Percentiles rank a stretch among this genome's conserved stretches.
phyloP scores from a whole-genome alignment of 2,329 filamentous ascomycete species.

The Aspergillus melleus region DNA sequence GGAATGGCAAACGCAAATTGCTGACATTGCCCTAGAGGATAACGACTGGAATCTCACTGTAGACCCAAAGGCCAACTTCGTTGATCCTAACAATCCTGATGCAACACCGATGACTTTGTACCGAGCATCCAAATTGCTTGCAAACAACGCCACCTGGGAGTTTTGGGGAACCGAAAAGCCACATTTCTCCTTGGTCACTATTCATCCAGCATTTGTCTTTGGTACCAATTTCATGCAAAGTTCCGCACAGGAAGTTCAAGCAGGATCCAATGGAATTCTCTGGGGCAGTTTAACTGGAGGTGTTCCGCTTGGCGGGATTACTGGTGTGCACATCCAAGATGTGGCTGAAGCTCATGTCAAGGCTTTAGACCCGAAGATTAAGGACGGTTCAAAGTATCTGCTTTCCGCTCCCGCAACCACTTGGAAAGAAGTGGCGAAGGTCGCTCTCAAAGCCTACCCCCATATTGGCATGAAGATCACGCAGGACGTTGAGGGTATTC shows the following conservation, averaged over 20 bases:
- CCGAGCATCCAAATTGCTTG: slow-evolving; percentile 26
- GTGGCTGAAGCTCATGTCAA: slow-evolving; percentile 28
- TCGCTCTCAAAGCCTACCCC: too few relatives aligned
- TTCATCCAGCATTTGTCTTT: slow-evolving; percentile 25
- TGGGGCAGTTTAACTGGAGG: slow-evolving; percentile 19
- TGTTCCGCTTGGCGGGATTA: not conserved
- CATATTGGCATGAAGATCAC: too few relatives aligned
- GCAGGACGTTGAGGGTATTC: too few relatives aligned
- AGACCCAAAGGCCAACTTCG: slow-evolving; percentile 16
- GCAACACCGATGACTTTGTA: slow-evolving; percentile 23
- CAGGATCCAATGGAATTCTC: slow-evolving; percentile 14
- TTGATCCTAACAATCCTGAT: slow-evolving; percentile 5
- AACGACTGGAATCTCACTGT: slow-evolving; percentile 24
- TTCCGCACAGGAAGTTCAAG: slow-evolving; percentile 11
- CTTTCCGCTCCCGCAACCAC: too few relatives aligned
- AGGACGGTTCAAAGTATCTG: too few relatives aligned
- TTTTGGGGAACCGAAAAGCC: slow-evolving; percentile 18
- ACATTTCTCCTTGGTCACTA: slow-evolving; percentile 20
- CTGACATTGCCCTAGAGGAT: slow-evolving; percentile 13
- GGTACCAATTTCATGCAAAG: slow-evolving; percentile 24
- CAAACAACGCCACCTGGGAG: slow-evolving; percentile 22
- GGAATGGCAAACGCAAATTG: too few relatives aligned
- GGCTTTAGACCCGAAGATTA: slow-evolving; percentile 10
- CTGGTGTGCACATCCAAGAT: slow-evolving; percentile 26
- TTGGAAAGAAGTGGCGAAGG: too few relatives aligned